These are phyloP conservation scores for Heterococcus sp. DNA, from an alignment of 108 stramenopile species.

Conservation along the genomic window DNA sequence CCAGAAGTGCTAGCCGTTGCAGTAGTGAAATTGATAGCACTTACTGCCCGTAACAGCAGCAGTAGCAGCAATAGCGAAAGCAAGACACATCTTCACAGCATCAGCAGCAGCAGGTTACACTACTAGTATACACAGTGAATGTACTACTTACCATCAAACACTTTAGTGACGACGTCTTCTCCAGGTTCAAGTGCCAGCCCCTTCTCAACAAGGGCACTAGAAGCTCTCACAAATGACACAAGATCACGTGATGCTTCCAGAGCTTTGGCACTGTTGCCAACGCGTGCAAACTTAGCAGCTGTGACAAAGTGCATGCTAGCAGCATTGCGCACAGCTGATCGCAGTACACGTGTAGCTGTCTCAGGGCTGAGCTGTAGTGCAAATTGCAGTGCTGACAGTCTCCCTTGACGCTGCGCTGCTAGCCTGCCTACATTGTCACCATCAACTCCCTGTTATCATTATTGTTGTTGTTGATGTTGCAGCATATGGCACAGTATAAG, in stretches of 20 bases:
- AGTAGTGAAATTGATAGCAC: too few species aligned
- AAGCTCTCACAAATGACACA: constrained; percentile 2
- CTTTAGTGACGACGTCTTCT: background rate
- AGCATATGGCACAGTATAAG: too few species aligned
- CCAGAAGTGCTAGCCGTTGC: too few species aligned
- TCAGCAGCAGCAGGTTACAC: too few species aligned
- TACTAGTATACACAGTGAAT: too few species aligned
- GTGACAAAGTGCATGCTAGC: background rate
- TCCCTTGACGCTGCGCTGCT: background rate
- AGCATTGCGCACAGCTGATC: background rate
- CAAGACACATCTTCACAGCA: too few species aligned
- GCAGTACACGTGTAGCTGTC: background rate
- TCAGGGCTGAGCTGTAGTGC: background rate
- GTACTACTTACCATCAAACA: constrained; percentile 18
- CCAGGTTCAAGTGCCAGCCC: background rate
- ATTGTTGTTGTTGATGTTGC: too few species aligned
- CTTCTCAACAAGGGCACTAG: constrained; percentile 8
- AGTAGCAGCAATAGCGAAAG: too few species aligned
- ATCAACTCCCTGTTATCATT: too few species aligned
- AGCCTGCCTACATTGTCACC: background rate
- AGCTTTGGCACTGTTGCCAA: constrained; percentile 19
- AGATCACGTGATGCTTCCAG: constrained; percentile 1
- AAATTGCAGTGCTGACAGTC: background rate
- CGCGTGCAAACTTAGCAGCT: constrained; percentile 11
- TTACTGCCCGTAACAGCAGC: too few species aligned